These are phyloP conservation scores for Xylariaceae sp. DNA, from an alignment of 2,329 filamentous ascomycete species.

Conservation along the genomic window DNA sequence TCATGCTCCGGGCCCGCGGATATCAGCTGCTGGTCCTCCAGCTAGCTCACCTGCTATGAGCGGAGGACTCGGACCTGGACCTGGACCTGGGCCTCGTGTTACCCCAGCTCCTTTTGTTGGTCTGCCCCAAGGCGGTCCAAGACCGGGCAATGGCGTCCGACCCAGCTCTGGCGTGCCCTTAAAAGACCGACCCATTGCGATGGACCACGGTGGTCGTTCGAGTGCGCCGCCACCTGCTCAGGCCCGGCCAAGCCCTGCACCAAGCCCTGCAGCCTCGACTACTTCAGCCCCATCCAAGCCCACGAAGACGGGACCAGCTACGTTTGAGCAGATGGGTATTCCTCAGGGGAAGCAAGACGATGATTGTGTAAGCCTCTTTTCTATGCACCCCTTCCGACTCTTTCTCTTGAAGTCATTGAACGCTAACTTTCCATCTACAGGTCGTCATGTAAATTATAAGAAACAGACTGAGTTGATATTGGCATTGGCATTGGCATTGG, in stretches of 20 bases:
- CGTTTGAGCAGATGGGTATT: constrained; percentile 98
- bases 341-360: constrained; percentile 81
- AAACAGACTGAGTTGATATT: neutral
- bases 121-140: constrained; percentile 39
- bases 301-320: constrained; percentile 76
- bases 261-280: constrained; percentile 37
- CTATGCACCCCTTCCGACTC: neutral
- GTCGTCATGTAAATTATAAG: constrained; percentile 10
- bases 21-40: constrained; percentile 32
- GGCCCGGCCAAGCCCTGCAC: constrained; percentile 38
- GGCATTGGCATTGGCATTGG: neutral
- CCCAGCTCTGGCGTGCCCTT: constrained; percentile 31
- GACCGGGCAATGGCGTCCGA: constrained; percentile 33
- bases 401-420: neutral
- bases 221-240: constrained; percentile 46
- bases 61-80: constrained; percentile 39
- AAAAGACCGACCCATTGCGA: constrained; percentile 36
- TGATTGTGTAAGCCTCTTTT: constrained; percentile 76
- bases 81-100: no score
- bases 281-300: constrained; percentile 48
- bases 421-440: constrained; percentile 16
- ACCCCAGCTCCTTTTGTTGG: constrained; percentile 38
- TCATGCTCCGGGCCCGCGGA: constrained; percentile 45
- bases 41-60: constrained; percentile 38
- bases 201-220: constrained; percentile 42